These are phyloP conservation scores for Candida multigemmis DNA, from an alignment of 805 yeast species.

Conservation along the genomic window DNA sequence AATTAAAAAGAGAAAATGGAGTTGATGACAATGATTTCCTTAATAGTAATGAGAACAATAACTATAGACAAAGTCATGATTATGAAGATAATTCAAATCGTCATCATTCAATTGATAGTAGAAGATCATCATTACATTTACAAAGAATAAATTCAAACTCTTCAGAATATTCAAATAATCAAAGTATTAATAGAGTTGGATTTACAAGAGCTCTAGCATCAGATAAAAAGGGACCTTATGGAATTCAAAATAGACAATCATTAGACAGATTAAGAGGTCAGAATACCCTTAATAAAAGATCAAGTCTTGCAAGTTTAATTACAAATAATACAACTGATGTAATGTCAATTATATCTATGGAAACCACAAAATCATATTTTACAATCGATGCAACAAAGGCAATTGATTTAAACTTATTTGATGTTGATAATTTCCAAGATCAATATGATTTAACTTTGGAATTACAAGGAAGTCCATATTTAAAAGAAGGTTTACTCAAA, in stretches of 20 bases:
- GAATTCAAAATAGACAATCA: constrained; percentile 14
- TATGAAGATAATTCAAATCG: too few relatives aligned
- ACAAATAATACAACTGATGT: constrained; percentile 15
- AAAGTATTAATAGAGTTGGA: constrained; percentile 18
- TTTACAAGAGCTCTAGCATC: constrained; percentile 31
- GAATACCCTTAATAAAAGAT: constrained; percentile 14
- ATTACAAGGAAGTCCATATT: constrained; percentile 67
- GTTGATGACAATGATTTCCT: too few relatives aligned
- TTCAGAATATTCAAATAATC: constrained; percentile 24
- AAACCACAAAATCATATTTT: constrained; percentile 13
- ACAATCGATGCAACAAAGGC: constrained; percentile 5
- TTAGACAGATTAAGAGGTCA: constrained; percentile 12
- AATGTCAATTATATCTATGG: constrained; percentile 26
- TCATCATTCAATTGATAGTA: too few relatives aligned
- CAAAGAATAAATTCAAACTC: constrained; percentile 19
- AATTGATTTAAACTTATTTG: too few relatives aligned
- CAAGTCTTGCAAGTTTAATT: constrained; percentile 24
- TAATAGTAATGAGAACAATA: too few relatives aligned
- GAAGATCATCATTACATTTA: too few relatives aligned
- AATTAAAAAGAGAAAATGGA: constrained; percentile 17
- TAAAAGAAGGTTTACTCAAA: constrained; percentile 61
- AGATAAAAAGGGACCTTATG: constrained; percentile 13
- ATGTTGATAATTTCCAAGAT: constrained; percentile 33
- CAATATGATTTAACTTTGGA: constrained; percentile 54
- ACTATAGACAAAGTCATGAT: too few relatives aligned